Evolutionary conservation across 345 rosid species (phyloP).

Genomic region (Murraya paniculata): DNA sequence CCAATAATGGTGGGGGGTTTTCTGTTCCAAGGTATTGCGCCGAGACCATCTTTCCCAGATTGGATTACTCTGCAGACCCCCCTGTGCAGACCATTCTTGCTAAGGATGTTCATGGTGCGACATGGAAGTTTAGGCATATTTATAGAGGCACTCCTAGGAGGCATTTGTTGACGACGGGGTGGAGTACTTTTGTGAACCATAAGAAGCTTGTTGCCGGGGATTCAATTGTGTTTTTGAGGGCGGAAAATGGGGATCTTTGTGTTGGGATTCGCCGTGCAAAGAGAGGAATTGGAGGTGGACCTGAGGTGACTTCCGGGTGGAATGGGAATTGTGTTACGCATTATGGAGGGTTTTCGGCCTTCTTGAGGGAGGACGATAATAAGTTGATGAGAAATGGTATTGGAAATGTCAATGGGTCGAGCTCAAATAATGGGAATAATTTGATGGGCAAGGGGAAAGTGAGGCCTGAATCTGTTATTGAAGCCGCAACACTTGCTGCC

Average conservation of each 20-base stretch:
- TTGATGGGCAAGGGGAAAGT: conserved; percentile 43
- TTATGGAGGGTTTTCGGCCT: conserved; percentile 52
- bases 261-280: conserved; percentile 71
- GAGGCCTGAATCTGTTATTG: conserved; percentile 50
- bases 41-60: conserved; percentile 68
- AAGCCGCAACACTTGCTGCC: conserved; percentile 56
- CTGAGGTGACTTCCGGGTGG: conserved; percentile 61
- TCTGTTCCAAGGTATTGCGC: conserved; percentile 88
- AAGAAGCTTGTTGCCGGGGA: conserved; percentile 82
- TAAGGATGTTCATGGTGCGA: conserved; percentile 69
- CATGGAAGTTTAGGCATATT: conserved; percentile 81
- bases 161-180: conserved; percentile 78
- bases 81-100: conserved; percentile 78
- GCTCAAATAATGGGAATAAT: conserved; percentile 24
- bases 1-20: conserved; percentile 82
- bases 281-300: conserved; percentile 52
- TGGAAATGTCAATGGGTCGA: conserved; percentile 22
- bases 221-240: conserved; percentile 68
- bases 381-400: conserved; percentile 40
- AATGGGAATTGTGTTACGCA: conserved; percentile 44
- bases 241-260: conserved; percentile 71
- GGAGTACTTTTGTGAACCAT: conserved; percentile 78
- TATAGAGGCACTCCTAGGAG: conserved; percentile 78
- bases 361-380: conserved; percentile 52
- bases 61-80: conserved; percentile 69